phyloP scores from a whole-genome alignment of 2,329 filamentous ascomycete genomes.

The Trichoderma sp. region DNA sequence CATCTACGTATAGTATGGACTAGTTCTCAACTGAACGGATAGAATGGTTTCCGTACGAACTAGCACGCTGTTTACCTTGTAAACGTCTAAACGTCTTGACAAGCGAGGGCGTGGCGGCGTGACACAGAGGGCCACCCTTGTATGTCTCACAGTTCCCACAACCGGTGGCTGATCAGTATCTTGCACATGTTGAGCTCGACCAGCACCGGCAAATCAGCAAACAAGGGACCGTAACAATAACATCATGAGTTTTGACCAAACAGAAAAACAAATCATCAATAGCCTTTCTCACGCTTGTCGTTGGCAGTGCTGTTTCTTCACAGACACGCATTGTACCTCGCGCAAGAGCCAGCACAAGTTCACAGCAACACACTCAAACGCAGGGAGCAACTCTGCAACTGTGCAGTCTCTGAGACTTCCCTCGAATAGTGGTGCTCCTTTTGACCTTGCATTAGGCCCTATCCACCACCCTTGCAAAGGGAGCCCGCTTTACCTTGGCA shows the following conservation, averaged over 20 bases:
- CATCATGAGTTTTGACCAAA: background rate
- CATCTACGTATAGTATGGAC: background rate
- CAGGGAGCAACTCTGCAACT: constrained; percentile 19
- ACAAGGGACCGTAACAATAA: too few species aligned
- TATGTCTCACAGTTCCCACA: constrained; percentile 19
- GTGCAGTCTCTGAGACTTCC: constrained; percentile 5
- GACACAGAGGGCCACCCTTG: constrained; percentile 4
- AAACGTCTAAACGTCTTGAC: background rate
- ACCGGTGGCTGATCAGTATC: constrained; percentile 15
- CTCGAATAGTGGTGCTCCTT: constrained; percentile 2
- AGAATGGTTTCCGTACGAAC: background rate
- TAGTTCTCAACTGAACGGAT: background rate
- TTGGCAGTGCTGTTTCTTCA: background rate
- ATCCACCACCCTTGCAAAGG: constrained; percentile 16
- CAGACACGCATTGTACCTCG: background rate
- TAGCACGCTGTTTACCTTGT: background rate
- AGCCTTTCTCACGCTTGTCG: background rate
- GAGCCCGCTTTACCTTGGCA: constrained; percentile 13
- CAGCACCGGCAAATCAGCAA: background rate
- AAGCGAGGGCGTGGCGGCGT: background rate
- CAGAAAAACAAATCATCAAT: background rate
- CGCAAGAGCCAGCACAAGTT: background rate
- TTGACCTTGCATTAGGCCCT: background rate
- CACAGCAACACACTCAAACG: background rate
- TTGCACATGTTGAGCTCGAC: background rate